These are phyloP conservation scores for Lindgomyces ingoldianus DNA, from an alignment of 495 filamentous ascomycete species.

Conservation along the genomic window DNA sequence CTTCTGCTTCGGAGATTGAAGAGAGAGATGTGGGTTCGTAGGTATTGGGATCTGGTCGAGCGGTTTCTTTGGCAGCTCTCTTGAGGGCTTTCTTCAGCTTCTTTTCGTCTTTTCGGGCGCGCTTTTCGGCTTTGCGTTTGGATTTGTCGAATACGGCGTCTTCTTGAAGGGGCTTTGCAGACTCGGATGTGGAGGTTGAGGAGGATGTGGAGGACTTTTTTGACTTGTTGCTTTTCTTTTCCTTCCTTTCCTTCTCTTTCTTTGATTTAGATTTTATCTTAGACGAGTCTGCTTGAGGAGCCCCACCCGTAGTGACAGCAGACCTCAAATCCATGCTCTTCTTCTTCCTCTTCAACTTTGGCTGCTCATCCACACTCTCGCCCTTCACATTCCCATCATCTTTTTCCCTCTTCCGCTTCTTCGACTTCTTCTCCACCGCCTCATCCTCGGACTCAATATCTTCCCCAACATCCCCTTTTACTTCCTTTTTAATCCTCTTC, in stretches of 20 bases:
- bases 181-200: not conserved
- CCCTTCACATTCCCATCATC: slow-evolving; percentile 37
- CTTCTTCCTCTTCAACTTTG: slow-evolving; percentile 44
- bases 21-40: not conserved
- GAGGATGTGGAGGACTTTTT: slow-evolving; percentile 25
- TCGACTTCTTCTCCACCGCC: not conserved
- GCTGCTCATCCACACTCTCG: slow-evolving; percentile 9
- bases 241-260: slow-evolving; percentile 53
- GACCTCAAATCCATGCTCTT: slow-evolving; percentile 41
- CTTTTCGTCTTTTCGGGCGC: slow-evolving; percentile 34
- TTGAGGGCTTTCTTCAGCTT: slow-evolving; percentile 47
- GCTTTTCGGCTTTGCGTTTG: slow-evolving; percentile 37
- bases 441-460: slow-evolving; percentile 13
- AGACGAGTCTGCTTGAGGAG: slow-evolving; percentile 42
- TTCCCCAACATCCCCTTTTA: slow-evolving; percentile 32
- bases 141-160: slow-evolving; percentile 34
- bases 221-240: slow-evolving; percentile 36
- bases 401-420: slow-evolving; percentile 9
- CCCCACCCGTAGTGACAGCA: slow-evolving; percentile 36
- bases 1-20: slow-evolving; percentile 27
- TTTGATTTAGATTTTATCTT: slow-evolving; percentile 44
- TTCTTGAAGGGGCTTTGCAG: no score
- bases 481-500: slow-evolving; percentile 15
- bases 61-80: slow-evolving; percentile 31
- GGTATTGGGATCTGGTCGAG: not conserved